Evolutionary conservation across 2,329 filamentous ascomycete species (phyloP).

Genomic region (Curvularia lunata): DNA sequence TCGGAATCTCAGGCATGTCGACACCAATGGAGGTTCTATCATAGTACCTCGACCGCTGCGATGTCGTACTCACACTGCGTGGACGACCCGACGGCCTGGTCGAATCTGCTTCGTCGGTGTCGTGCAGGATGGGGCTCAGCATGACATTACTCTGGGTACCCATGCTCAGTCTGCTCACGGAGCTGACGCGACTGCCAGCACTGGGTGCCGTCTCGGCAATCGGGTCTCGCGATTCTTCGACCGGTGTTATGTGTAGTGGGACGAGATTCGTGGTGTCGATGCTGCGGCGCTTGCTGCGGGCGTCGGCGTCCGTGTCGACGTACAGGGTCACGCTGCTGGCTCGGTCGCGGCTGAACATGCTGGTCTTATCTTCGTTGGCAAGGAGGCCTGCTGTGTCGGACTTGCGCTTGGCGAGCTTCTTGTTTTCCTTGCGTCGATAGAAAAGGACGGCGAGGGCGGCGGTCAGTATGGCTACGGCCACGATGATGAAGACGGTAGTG

Average conservation of each 20-base stretch:
- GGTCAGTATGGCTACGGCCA: conserved; percentile 29
- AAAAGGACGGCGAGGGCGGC: conserved; percentile 31
- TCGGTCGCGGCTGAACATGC: conserved; percentile 44
- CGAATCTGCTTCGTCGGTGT: conserved; percentile 29
- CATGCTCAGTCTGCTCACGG: conserved; percentile 23
- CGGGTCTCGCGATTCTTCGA: conserved; percentile 25
- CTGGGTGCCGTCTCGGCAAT: conserved; percentile 14
- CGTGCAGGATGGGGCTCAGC: conserved; percentile 31
- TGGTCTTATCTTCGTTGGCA: conserved; percentile 38
- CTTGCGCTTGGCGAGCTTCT: conserved; percentile 29
- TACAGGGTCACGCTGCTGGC: conserved; percentile 40
- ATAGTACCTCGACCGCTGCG: conserved; percentile 38
- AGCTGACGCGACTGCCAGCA: conserved; percentile 28
- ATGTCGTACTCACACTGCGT: conserved; percentile 39
- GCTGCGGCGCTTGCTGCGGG: conserved; percentile 26
- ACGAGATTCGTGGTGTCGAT: conserved; percentile 35
- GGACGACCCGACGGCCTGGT: conserved; percentile 22
- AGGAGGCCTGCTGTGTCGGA: conserved; percentile 37
- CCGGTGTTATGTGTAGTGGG: conserved; percentile 37
- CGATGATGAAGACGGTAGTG: conserved; percentile 34
- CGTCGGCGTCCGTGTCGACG: conserved; percentile 32
- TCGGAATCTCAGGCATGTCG: conserved; percentile 34
- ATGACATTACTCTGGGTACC: conserved; percentile 28
- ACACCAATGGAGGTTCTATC: conserved; percentile 31
- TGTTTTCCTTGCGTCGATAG: conserved; percentile 31